phyloP scores from a whole-genome alignment of 2,329 filamentous ascomycete species.

The Aureobasidium melanogenum region DNA sequence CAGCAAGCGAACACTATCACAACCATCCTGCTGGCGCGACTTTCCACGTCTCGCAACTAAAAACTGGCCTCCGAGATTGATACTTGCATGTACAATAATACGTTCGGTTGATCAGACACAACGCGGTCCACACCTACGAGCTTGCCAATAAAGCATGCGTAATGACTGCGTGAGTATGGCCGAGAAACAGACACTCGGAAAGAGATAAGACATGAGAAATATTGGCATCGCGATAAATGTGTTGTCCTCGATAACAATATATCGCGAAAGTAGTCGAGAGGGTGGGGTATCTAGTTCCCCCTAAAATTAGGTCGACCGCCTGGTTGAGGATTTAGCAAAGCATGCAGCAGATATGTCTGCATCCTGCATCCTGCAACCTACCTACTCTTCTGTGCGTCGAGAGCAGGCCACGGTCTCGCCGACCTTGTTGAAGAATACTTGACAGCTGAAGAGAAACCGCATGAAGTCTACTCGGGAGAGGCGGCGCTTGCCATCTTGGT shows the following conservation, averaged over 20 bases:
- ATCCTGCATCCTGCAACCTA: too few relatives aligned
- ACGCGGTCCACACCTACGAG: too few relatives aligned
- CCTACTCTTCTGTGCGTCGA: neutral
- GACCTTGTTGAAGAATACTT: neutral
- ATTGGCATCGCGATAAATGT: neutral
- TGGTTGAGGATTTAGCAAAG: neutral
- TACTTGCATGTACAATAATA: too few relatives aligned
- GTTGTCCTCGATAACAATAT: conserved; percentile 5
- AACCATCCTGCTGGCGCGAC: too few relatives aligned
- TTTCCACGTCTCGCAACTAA: too few relatives aligned
- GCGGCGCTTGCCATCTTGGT: neutral
- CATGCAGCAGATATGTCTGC: neutral
- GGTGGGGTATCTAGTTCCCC: neutral
- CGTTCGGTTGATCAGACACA: too few relatives aligned
- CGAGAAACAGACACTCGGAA: neutral
- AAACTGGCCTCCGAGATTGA: too few relatives aligned
- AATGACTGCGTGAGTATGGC: neutral
- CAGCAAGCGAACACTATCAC: too few relatives aligned
- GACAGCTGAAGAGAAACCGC: conserved; percentile 10
- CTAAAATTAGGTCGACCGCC: neutral
- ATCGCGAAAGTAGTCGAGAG: neutral
- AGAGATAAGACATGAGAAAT: neutral
- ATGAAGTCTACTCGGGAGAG: neutral
- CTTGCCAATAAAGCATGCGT: neutral
- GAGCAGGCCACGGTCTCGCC: neutral